These are phyloP conservation scores for Holtermanniella nyarrowii DNA, from an alignment of 768 basidiomycete species.

Conservation along the genomic window DNA sequence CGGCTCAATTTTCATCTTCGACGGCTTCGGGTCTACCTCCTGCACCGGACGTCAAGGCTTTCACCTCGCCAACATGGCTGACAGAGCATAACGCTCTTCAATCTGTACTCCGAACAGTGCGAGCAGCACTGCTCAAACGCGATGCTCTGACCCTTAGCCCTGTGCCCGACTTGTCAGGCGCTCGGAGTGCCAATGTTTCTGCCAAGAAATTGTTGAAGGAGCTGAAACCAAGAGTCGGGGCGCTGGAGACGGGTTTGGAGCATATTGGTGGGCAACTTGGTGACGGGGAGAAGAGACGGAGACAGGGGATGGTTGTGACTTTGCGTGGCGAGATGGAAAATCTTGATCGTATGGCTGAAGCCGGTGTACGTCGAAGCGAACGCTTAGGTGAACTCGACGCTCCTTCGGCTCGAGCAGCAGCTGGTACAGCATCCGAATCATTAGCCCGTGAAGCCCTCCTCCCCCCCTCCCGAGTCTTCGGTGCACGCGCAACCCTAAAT, in stretches of 20 bases:
- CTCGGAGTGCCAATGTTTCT: constrained; percentile 69
- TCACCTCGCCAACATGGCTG: constrained; percentile 58
- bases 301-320: constrained; percentile 78
- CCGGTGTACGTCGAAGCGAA: constrained; percentile 45
- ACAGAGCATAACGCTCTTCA: constrained; percentile 77
- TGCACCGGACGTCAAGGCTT: constrained; percentile 7
- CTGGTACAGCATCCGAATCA: constrained; percentile 28
- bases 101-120: constrained; percentile 63
- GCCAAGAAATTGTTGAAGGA: constrained; percentile 51
- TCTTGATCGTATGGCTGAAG: constrained; percentile 72
- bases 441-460: constrained; percentile 11
- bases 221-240: constrained; percentile 51
- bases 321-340: constrained; percentile 86
- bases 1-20: constrained; percentile 5
- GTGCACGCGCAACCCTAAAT: constrained; percentile 45
- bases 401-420: neutral
- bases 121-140: constrained; percentile 74
- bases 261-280: constrained; percentile 61
- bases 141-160: constrained; percentile 60
- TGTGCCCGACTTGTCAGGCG: constrained; percentile 58
- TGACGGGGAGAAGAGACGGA: constrained; percentile 81
- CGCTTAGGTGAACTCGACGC: constrained; percentile 8
- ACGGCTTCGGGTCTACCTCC: constrained; percentile 4
- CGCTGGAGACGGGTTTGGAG: constrained; percentile 58
- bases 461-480: constrained; percentile 57